These are phyloP conservation scores for Urtica urens DNA, from an alignment of 306 rosid species.

Conservation along the genomic window DNA sequence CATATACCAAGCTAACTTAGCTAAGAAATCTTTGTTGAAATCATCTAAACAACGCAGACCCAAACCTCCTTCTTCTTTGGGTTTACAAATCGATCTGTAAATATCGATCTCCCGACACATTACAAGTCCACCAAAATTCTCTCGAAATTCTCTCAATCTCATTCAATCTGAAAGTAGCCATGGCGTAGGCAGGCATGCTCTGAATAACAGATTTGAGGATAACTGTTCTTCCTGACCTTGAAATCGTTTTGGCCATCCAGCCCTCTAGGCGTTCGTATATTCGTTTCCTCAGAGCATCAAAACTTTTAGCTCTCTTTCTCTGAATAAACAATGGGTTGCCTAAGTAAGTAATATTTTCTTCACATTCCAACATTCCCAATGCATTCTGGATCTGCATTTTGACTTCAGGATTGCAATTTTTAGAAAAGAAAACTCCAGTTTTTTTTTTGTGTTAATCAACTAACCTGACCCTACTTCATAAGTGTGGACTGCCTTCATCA, in stretches of 20 bases:
- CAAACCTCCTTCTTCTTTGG: too few relatives aligned
- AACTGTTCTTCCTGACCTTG: not conserved
- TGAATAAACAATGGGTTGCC: not conserved
- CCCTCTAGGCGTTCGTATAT: not conserved
- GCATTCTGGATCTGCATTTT: too few relatives aligned
- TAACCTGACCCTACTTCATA: too few relatives aligned
- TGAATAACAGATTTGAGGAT: not conserved
- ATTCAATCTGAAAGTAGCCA: not conserved
- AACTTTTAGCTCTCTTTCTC: not conserved
- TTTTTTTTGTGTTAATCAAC: too few relatives aligned
- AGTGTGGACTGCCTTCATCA: too few relatives aligned
- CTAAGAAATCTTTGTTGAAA: not conserved
- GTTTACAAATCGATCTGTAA: not conserved
- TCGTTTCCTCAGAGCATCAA: not conserved
- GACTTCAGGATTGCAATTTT: too few relatives aligned
- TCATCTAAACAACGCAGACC: too few relatives aligned
- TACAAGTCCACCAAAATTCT: not conserved
- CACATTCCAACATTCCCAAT: too few relatives aligned
- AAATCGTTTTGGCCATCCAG: not conserved
- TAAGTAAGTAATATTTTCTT: not conserved
- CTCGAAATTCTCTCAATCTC: not conserved
- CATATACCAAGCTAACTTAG: not conserved
- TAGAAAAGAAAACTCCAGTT: too few relatives aligned
- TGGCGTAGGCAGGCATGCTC: not conserved
- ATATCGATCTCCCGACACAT: not conserved